Conservation (phyloP, 768 basidiomycete genomes). For the Calocybe indica region DNA sequence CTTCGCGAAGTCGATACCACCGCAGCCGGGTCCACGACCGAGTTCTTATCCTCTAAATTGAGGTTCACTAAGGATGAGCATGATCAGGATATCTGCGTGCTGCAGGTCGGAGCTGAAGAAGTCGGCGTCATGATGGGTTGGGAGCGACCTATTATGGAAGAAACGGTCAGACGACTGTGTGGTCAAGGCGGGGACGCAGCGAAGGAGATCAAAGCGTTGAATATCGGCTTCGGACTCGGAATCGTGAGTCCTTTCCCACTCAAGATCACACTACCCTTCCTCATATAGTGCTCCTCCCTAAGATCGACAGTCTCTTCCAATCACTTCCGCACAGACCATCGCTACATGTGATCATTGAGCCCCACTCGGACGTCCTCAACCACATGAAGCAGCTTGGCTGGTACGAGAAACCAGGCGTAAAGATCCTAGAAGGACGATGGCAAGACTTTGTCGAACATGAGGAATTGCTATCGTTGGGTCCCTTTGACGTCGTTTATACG, state of each 20-base stretch:
- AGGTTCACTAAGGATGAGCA: conserved; percentile 61
- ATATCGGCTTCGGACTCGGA: conserved; percentile 92
- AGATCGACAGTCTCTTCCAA: conserved; percentile 88
- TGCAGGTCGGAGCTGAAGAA: conserved; percentile 61
- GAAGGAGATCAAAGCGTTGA: conserved; percentile 62
- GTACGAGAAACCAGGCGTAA: conserved; percentile 71
- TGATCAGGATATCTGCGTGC: conserved; percentile 80
- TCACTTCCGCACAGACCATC: conserved; percentile 48
- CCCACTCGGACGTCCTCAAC: conserved; percentile 86
- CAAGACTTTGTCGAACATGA: conserved; percentile 73
- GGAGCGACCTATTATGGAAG: conserved; percentile 84
- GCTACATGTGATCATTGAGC: conserved; percentile 87
- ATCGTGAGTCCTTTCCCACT: conserved; percentile 48
- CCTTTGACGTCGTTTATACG: conserved; percentile 86
- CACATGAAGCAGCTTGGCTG: conserved; percentile 76
- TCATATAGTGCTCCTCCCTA: conserved; percentile 3
- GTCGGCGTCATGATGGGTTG: conserved; percentile 99
- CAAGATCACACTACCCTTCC: not conserved
- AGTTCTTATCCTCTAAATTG: conserved; percentile 68
- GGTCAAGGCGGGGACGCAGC: conserved; percentile 37
- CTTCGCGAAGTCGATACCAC: conserved; percentile 48
- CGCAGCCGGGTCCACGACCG: conserved; percentile 54
- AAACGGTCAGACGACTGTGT: conserved; percentile 68
- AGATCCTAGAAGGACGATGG: conserved; percentile 88
- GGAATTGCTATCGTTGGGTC: conserved; percentile 55